phyloP scores from a whole-genome alignment of 2,329 filamentous ascomycete species.

The Zarea fungicola region DNA sequence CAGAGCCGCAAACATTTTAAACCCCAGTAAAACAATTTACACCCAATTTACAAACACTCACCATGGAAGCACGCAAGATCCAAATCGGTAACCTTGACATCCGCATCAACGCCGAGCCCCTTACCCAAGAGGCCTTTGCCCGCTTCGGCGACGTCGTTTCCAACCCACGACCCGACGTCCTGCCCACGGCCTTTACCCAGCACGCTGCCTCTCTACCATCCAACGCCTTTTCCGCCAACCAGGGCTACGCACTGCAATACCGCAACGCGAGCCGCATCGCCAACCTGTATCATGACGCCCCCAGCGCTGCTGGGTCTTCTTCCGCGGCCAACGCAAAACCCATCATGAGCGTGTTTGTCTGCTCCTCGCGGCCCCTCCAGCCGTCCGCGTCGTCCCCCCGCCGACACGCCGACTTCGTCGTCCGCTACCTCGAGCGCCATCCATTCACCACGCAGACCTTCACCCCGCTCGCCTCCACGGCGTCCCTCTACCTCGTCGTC shows the following conservation, averaged over 20 bases:
- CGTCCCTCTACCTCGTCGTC: constrained; percentile 69
- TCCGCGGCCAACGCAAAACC: constrained; percentile 46
- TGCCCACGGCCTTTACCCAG: constrained; percentile 42
- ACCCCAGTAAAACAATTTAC: not conserved
- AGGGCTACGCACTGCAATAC: constrained; percentile 85
- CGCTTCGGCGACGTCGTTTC: constrained; percentile 79
- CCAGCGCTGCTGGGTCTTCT: constrained; percentile 40
- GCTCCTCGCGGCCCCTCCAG: constrained; percentile 39
- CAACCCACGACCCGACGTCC: constrained; percentile 59
- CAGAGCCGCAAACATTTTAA: not conserved
- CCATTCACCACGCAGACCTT: constrained; percentile 95
- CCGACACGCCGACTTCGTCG: constrained; percentile 39
- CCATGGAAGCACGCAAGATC: constrained; percentile 8
- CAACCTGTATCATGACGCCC: constrained; percentile 64
- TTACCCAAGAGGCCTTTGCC: constrained; percentile 65
- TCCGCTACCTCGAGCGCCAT: constrained; percentile 80
- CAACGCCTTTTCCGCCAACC: constrained; percentile 64
- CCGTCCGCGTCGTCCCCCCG: not conserved
- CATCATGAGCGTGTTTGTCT: constrained; percentile 86
- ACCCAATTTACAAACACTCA: not conserved
- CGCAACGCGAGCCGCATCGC: constrained; percentile 68
- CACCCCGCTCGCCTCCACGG: constrained; percentile 59
- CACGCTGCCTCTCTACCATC: constrained; percentile 33
- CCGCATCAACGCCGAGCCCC: constrained; percentile 53
- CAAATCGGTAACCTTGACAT: constrained; percentile 18